Base-by-base conservation (phyloP, 257 asterid species). In the Phtheirospermum japonicum region DNA sequence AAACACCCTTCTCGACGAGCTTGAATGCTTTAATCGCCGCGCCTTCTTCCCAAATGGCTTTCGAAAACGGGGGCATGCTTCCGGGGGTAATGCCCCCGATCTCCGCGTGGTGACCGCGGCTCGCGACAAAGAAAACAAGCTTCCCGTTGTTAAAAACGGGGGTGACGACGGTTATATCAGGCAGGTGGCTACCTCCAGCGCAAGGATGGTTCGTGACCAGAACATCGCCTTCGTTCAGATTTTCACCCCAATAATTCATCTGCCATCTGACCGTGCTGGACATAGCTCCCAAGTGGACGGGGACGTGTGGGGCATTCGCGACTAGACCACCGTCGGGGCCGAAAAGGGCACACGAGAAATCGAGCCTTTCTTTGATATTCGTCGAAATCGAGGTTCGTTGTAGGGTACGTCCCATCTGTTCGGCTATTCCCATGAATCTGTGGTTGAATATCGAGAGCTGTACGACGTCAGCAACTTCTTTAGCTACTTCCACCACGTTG, bases 291-390 rank as follows among this genome's bases (percentile, higher is more conserved):
- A 92, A 78, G 70, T 92, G 99, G 59, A 92, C 99, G 5, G 99
- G 99, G 63, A 92, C 99, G 63, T 92, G 99, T 23, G 99, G 97
- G 17, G 99, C 99, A 79, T 92, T 92, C 61, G 99, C 99, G 33
- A 92, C 99, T 20, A 92, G 79, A 46, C 99, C 99, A 1, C 97
- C 90, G 55, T 89, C 96, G 11, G 97, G 99, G 56, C 96, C 95
- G 56, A 92, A 92, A 40, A 92, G 87, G 14, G 99, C 97, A 64
- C 99, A 92, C 31, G 99, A 92, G 80, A 92, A 92, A 80, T 92
- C 99, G 61, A 92, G 76, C 12, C 97, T 84, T 59, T 92, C 99
- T 76, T 89, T 92, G 30, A 92, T 89, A 70, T 92, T 92, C 50
- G 99, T 92, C 10, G 99, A 92, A 62, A 92, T 85, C 4, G 99